Base-by-base conservation (phyloP, 352 stramenopile species). In the Phytopythium aichiense region DNA sequence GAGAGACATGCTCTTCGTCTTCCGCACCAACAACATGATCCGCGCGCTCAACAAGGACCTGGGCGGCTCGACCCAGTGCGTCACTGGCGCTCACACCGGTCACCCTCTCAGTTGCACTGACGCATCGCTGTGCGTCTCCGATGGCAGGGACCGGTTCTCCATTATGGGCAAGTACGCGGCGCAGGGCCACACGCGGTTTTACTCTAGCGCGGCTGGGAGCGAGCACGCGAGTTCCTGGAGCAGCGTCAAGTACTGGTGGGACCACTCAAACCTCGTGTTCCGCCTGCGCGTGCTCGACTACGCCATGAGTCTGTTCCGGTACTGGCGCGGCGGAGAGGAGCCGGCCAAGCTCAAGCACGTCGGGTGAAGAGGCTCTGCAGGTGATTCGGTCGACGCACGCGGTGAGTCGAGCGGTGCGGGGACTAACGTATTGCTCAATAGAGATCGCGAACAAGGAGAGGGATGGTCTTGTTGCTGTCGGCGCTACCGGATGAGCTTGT, bases 1-100 rank as follows among this genome's bases (percentile, higher is more conserved):
- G 8, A 79, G 87, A 8, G 91, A 97, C 58, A 94, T 97, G 83
- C 63, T 97, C 16, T 97, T 97, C 58, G 84, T 97, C 20, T 92
- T 96, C 49, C 86, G 89, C 33, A 96, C 86, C 23, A 96, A 92
- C 69, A 96, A 97, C 63, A 94, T 97, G 77, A 88, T 96, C 46
- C 87, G 91, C 7, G 74, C 83, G 25, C 69, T 97, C 25, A 97
- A 97, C 72, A 95, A 96, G 56, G 84, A 93, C 23, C 66, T 95
- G 0, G 87, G 87, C 38, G 87, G 89, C 12, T 89, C 84, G 4
- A 92, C 78, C 0, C 75, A 82, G 74, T 90, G 51, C 40, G 65
- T 45, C 23, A n/a, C 23, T 16, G 2, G 33, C 45, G 40, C 30
- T 25, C 2, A 13, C 46, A 11, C 42, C n/a, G 33, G 18, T 49